Evolutionary conservation across 2,329 filamentous ascomycete species (phyloP), one percentile per base, ranked within the genome.

Genomic region (Colletotrichum nymphaeae): DNA sequence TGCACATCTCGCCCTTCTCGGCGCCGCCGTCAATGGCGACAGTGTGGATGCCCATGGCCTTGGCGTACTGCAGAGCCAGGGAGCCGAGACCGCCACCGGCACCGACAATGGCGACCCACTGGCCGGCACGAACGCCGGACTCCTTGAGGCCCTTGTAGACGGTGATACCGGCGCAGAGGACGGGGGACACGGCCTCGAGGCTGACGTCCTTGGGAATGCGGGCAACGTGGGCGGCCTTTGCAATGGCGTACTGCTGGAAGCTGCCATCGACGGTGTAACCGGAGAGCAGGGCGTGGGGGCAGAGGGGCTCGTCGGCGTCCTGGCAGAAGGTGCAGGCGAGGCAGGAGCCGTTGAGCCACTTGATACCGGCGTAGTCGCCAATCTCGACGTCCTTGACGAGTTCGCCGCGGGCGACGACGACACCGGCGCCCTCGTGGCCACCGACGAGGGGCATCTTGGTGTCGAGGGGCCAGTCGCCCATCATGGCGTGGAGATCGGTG

Each of bases 61-160:
- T 94, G 67, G 94, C 95, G 84, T 97, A 98, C 85, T 98, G 95
- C 77, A 93, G 87, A 26, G 94, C 95, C 76, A 97, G 86, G 69
- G 89, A 92, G 35, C 94, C 95, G 70, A 97, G 89, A 78, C 94
- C 94, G 83, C 95, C 94, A 76, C 94, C 94, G 32, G 94, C 95
- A 80, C 95, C 95, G 74, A 97, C 94, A 76, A 98, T 93, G 76
- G 94, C 95, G 30, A 97, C 91, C 52, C 88, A 92, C 83, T 97
- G 91, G 37, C 95, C 94, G 2, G 95, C 91, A 68, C 88, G 87
- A 32, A 89, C 92, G 52, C 90, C 91, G 0, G 94, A 95, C 84
- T 97, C 94, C 86, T 97, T 97, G 74, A 97, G 83, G n/a, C 93
- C 94, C 86, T 95, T 96, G 89, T 97, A 97, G 76, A 96, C 94